phyloP scores from a whole-genome alignment of 2,329 filamentous ascomycete species.

The Scleromitrula shiraiana region DNA sequence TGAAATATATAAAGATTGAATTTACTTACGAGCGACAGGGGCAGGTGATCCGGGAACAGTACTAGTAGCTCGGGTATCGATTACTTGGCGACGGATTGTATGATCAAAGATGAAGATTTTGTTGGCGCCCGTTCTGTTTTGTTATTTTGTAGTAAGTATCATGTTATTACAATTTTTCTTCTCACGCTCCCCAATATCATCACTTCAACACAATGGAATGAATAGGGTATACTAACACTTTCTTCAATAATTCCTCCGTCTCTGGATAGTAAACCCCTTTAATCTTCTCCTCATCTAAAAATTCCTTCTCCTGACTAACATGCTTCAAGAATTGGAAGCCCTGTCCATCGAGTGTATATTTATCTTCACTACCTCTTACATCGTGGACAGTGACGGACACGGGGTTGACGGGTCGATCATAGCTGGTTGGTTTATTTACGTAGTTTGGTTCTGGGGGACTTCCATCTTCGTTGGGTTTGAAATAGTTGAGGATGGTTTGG shows the following conservation, averaged over 20 bases:
- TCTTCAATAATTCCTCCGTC: constrained; percentile 31
- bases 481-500: constrained; percentile 14
- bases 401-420: not conserved
- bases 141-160: not conserved
- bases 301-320: constrained; percentile 30
- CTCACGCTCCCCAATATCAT: not conserved
- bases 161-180: not conserved
- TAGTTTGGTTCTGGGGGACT: constrained; percentile 14
- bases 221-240: constrained; percentile 19
- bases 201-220: too few relatives aligned
- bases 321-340: constrained; percentile 34
- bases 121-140: constrained; percentile 45
- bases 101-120: constrained; percentile 56
- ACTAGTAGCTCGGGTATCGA: constrained; percentile 20
- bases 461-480: constrained; percentile 16
- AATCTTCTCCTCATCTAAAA: constrained; percentile 31
- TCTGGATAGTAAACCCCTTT: constrained; percentile 31
- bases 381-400: constrained; percentile 31
- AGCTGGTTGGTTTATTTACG: constrained; percentile 6
- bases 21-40: too few relatives aligned
- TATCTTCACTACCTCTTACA: constrained; percentile 36
- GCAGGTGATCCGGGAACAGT: too few relatives aligned
- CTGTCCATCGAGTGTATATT: constrained; percentile 35
- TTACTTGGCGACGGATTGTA: constrained; percentile 42
- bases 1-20: too few relatives aligned